These are phyloP conservation scores for Nicotiana paniculata DNA, from an alignment of 257 asterid genomes.

Conservation along the genomic window DNA sequence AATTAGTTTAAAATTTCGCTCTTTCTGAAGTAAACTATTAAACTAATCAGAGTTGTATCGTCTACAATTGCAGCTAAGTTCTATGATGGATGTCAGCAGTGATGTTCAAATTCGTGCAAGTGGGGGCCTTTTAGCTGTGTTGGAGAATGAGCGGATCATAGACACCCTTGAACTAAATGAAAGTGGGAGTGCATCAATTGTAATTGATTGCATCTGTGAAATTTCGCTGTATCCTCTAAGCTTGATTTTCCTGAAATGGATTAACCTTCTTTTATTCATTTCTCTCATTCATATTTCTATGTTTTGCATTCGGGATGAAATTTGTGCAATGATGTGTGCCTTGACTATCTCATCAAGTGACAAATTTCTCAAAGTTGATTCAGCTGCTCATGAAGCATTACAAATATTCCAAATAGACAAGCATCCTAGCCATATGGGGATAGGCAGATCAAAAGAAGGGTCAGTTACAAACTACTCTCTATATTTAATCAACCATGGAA, in stretches of 20 bases:
- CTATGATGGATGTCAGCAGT: slow-evolving; percentile 91
- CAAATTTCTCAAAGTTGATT: slow-evolving; percentile 89
- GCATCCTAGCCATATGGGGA: slow-evolving; percentile 99
- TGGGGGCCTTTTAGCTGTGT: slow-evolving; percentile 95
- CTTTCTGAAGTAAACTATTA: not conserved
- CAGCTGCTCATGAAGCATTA: slow-evolving; percentile 86
- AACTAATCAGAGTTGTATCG: too few relatives aligned
- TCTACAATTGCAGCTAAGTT: slow-evolving; percentile 50
- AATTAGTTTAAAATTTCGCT: not conserved
- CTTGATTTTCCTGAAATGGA: slow-evolving; percentile 1
- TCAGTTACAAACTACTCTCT: slow-evolving; percentile 24
- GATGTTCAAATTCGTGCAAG: slow-evolving; percentile 94
- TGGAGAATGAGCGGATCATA: slow-evolving; percentile 85
- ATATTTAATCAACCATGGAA: slow-evolving; percentile 7
- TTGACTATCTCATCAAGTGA: slow-evolving; percentile 54
- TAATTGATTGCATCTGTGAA: slow-evolving; percentile 66
- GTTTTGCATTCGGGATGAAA: slow-evolving; percentile 4
- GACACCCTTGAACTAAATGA: slow-evolving; percentile 71
- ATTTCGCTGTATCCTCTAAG: slow-evolving; percentile 75
- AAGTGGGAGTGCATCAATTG: slow-evolving; percentile 60
- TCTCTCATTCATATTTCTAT: slow-evolving; percentile 4
- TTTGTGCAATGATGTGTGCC: slow-evolving; percentile 24
- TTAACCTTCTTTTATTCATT: slow-evolving; percentile 1
- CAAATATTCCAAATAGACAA: slow-evolving; percentile 94
- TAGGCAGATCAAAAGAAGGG: slow-evolving; percentile 99